Evolutionary conservation across 2,329 filamentous ascomycete genomes (phyloP).

Genomic region (Penicillium paneum): DNA sequence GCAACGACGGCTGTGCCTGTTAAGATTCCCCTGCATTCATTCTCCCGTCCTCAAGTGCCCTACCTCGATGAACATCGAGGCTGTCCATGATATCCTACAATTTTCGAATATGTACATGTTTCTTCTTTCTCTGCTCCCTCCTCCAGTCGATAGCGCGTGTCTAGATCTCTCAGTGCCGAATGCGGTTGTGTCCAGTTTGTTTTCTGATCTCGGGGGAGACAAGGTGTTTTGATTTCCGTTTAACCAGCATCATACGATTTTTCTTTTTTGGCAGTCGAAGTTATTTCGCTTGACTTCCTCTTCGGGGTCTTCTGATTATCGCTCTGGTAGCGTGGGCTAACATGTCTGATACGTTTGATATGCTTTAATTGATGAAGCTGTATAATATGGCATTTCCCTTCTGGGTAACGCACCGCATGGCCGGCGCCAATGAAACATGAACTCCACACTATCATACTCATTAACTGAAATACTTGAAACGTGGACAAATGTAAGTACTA

Average conservation of each 20-base stretch:
- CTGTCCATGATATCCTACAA: conserved; percentile 37
- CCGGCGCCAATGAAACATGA: neutral
- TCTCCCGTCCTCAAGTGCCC: conserved; percentile 10
- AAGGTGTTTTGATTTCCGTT: conserved; percentile 22
- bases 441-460: neutral
- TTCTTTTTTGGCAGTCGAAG: conserved; percentile 11
- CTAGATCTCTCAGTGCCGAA: conserved; percentile 22
- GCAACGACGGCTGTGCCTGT: conserved; percentile 72
- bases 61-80: conserved; percentile 29
- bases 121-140: conserved; percentile 23
- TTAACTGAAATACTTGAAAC: neutral
- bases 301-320: conserved; percentile 7
- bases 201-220: conserved; percentile 16
- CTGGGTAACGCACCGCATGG: neutral
- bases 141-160: conserved; percentile 34
- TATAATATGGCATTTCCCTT: conserved; percentile 19
- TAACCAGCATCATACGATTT: conserved; percentile 20
- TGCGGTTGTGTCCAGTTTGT: conserved; percentile 15
- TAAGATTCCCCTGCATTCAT: conserved; percentile 33
- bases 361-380: conserved; percentile 24
- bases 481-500: neutral
- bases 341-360: conserved; percentile 15
- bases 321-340: conserved; percentile 11
- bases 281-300: conserved; percentile 12
- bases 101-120: conserved; percentile 41